A percentile compares a stretch with the other conserved stretches of the same genome.
Conservation (phyloP, 208 protist genomes). For the Vickermania ingenoplastis region DNA sequence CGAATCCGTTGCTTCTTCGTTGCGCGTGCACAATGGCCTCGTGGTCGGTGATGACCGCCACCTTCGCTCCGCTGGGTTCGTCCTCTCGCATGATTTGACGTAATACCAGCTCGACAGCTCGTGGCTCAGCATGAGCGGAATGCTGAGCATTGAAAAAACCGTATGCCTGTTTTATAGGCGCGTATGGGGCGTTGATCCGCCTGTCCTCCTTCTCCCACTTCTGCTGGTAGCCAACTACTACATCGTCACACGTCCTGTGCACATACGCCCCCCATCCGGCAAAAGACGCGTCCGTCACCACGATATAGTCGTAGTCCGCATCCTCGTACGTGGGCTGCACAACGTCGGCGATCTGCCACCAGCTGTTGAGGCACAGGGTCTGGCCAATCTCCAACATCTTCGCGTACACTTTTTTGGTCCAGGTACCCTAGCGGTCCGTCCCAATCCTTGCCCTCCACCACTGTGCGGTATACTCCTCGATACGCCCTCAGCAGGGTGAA, state of each 20-base stretch:
- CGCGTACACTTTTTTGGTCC: background rate
- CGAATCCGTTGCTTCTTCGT: conserved; percentile 1
- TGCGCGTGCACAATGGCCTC: conserved; percentile 2
- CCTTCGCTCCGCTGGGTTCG: conserved; percentile 1
- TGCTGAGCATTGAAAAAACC: conserved; percentile 2
- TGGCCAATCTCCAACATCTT: background rate
- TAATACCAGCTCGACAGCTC: conserved; percentile 2
- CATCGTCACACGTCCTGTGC: background rate
- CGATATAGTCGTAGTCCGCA: conserved; percentile 1
- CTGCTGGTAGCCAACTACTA: background rate
- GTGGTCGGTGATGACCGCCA: conserved; percentile 3
- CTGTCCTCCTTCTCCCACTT: background rate
- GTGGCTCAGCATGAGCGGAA: conserved; percentile 4
- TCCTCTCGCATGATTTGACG: background rate
- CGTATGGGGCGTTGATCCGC: conserved; percentile 1
- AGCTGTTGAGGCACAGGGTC: background rate
- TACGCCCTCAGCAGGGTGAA: background rate
- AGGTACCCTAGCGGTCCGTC: background rate
- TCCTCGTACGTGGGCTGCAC: background rate
- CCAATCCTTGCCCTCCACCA: background rate
- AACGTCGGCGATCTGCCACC: conserved; percentile 3
- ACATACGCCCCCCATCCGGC: background rate
- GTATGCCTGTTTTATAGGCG: background rate
- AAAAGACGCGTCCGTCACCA: conserved; percentile 1
- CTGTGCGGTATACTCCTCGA: background rate